Evolutionary conservation across 306 rosid genomes (phyloP).

Genomic region (Citrullus amarus): DNA sequence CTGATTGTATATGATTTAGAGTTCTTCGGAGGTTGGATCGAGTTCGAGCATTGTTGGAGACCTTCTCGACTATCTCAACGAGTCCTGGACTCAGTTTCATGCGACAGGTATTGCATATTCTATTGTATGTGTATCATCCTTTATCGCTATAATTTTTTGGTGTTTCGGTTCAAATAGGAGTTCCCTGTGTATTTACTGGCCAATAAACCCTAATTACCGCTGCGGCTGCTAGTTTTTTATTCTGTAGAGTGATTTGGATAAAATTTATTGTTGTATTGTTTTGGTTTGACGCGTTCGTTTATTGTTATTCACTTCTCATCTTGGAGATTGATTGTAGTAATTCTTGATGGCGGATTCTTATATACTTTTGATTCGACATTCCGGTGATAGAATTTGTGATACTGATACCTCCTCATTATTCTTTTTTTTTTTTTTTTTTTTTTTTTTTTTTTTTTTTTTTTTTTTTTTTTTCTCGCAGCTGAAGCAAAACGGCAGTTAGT

Average conservation of each 20-base stretch:
- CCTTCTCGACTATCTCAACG: conserved; percentile 73
- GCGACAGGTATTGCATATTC: conserved; percentile 49
- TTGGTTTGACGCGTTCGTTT: not conserved
- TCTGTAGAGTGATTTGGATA: not conserved
- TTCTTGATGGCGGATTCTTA: not conserved
- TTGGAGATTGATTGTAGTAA: not conserved
- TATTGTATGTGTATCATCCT: not conserved
- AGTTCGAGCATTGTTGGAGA: conserved; percentile 53
- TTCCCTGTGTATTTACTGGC: not conserved
- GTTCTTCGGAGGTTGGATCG: conserved; percentile 24
- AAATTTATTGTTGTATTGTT: not conserved
- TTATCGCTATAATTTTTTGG: not conserved
- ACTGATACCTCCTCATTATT: not conserved
- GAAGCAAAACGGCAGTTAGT: conserved; percentile 73
- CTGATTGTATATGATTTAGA: conserved; percentile 12
- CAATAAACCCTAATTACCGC: not conserved
- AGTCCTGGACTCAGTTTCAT: conserved; percentile 95
- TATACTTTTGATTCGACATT: not conserved
- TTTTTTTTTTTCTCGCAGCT: conserved; percentile 25
- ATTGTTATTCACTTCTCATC: not conserved
- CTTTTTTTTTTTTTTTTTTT: not conserved
- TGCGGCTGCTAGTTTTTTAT: not conserved
- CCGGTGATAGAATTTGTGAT: not conserved
- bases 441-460: not conserved
- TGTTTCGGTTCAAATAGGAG: not conserved